Percentiles rank a stretch among this genome's conserved stretches.
Conservation (phyloP, 2,329 filamentous ascomycete genomes). For the Aspergillus fijiensis region DNA sequence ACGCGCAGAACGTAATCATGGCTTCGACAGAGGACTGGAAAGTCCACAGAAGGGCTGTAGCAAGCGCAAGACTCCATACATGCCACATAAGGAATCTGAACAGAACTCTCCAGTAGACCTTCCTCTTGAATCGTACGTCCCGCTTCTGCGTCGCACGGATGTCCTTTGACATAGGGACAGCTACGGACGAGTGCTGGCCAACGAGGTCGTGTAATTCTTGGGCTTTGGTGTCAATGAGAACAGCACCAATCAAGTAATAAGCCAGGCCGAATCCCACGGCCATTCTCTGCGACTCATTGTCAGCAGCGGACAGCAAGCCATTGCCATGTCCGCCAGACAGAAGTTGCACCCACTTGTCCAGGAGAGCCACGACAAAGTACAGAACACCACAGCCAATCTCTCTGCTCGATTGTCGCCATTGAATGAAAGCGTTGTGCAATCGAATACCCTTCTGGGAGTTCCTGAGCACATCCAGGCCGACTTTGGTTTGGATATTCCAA, state of each 20-base stretch:
- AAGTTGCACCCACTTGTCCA: constrained; percentile 56
- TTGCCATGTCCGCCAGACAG: constrained; percentile 46
- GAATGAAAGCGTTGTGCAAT: constrained; percentile 58
- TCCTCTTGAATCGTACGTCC: constrained; percentile 48
- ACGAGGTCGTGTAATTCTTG: constrained; percentile 51
- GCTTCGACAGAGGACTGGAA: constrained; percentile 47
- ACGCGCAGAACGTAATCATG: constrained; percentile 52
- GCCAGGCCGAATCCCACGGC: constrained; percentile 57
- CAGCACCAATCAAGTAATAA: constrained; percentile 58
- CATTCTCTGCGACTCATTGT: constrained; percentile 43
- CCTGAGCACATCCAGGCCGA: constrained; percentile 53
- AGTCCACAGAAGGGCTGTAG: constrained; percentile 53
- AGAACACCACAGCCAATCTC: constrained; percentile 56
- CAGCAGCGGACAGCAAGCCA: constrained; percentile 36
- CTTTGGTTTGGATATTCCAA: constrained; percentile 59
- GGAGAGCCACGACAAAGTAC: constrained; percentile 56
- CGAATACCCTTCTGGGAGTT: constrained; percentile 56
- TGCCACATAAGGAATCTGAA: constrained; percentile 52
- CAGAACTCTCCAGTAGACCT: constrained; percentile 53
- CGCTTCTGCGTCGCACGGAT: constrained; percentile 48
- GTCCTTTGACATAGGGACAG: constrained; percentile 43
- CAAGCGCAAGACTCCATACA: constrained; percentile 54
- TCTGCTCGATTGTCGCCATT: constrained; percentile 57
- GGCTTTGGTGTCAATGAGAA: constrained; percentile 57
- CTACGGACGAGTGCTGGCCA: constrained; percentile 42